Conservation (phyloP, 768 basidiomycete genomes). For the Amanita rimosa region DNA sequence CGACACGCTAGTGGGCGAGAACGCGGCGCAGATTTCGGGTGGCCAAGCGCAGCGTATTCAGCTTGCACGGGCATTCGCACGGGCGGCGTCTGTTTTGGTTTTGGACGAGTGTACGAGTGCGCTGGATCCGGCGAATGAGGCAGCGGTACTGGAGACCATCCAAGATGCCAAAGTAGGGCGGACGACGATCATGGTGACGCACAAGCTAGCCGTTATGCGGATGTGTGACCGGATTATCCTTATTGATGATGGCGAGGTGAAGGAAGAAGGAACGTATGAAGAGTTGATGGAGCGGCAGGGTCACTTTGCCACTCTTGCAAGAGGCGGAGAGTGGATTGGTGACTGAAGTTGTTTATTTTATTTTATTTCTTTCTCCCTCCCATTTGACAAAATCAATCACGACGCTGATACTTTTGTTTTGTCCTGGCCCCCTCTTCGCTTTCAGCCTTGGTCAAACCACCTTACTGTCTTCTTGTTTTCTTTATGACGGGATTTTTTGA, state of each 20-base stretch:
- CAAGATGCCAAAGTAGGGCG: slow-evolving; percentile 48
- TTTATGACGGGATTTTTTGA: neutral
- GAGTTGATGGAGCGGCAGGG: slow-evolving; percentile 56
- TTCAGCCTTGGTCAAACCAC: neutral
- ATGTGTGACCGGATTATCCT: slow-evolving; percentile 88
- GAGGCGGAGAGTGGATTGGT: slow-evolving; percentile 53
- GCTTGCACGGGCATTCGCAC: slow-evolving; percentile 84
- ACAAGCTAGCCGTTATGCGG: slow-evolving; percentile 83
- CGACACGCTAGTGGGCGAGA: slow-evolving; percentile 82
- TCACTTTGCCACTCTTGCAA: slow-evolving; percentile 66
- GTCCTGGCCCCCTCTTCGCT: neutral
- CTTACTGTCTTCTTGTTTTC: neutral
- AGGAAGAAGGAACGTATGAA: slow-evolving; percentile 71
- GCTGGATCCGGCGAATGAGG: slow-evolving; percentile 77
- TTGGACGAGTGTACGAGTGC: slow-evolving; percentile 96
- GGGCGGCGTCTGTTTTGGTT: slow-evolving; percentile 62
- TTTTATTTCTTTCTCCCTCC: neutral
- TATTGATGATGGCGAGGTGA: slow-evolving; percentile 64
- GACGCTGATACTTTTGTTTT: neutral
- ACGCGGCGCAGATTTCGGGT: slow-evolving; percentile 83
- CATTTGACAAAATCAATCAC: neutral
- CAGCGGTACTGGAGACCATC: slow-evolving; percentile 72
- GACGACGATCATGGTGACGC: slow-evolving; percentile 89
- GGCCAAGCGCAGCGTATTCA: slow-evolving; percentile 92
- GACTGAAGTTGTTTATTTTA: slow-evolving; percentile 7